Base-by-base conservation (phyloP, 176 grass and related monocot species). In the Thinopyrum elongatum region DNA sequence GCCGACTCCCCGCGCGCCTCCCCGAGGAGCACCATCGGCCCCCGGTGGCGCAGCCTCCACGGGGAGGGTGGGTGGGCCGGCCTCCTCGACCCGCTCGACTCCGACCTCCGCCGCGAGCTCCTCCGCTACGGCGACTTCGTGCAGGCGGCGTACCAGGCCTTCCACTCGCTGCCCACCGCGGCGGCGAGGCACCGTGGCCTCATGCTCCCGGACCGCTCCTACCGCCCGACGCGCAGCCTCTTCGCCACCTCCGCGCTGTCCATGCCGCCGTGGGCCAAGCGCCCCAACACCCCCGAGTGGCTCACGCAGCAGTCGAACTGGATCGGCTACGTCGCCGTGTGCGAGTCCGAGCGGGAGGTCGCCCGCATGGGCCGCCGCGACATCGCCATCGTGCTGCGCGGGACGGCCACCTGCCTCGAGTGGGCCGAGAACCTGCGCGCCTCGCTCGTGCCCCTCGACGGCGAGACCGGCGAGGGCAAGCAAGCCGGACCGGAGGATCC, bases 311-410 rank as follows among this genome's bases (percentile, higher is more conserved):
- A 90, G 61, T 88, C 91, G 8, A 98, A 85, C 82, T 98, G 95
- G 92, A 79, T 98, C 58, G 95, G 95, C 27, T 98, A 95, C 85
- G 95, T 98, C 65, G 93, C 95, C 59, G 95, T 98, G 1, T 98
- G 95, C 89, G 95, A 98, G 26, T 93, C 91, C 38, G 95, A 95
- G 16, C 87, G 85, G 23, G 95, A 98, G 81, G 88, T 98, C 63
- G 44, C 76, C 0, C 95, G 95, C 75, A 98, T 98, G 95, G 95
- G 95, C 8, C 89, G 95, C 76, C 86, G 93, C 53, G 95, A 98
- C 79, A 95, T 98, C 83, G 85, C 89, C 47, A 93, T 98, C 73
- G 95, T 95, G n/a, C 84, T 98, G 1, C 91, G 95, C 1, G 95
- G 95, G 65, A 98, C 95, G 5, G 87, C 91, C 79, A 98, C 95